Evolutionary conservation across 2,329 filamentous ascomycete species (phyloP).

Genomic region (Cercospora janseana): DNA sequence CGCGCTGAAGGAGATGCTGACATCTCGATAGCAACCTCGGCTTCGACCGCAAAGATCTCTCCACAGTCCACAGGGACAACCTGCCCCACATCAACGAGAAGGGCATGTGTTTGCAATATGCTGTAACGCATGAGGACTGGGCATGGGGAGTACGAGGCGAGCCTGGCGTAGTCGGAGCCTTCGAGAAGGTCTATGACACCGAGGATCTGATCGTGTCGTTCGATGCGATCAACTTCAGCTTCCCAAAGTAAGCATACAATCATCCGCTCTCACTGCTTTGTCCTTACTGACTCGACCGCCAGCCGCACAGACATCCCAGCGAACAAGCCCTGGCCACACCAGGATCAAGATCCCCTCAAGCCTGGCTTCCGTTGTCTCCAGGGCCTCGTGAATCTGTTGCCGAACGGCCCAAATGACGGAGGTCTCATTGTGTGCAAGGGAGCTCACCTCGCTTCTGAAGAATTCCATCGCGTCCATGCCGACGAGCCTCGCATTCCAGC

Average conservation of each 20-base stretch:
- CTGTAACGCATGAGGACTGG: conserved; percentile 50
- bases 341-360: conserved; percentile 47
- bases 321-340: conserved; percentile 49
- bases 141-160: conserved; percentile 51
- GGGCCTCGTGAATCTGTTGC: conserved; percentile 50
- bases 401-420: conserved; percentile 40
- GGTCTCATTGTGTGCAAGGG: conserved; percentile 40
- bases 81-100: conserved; percentile 48
- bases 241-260: conserved; percentile 34
- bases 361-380: conserved; percentile 53
- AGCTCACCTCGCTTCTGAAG: conserved; percentile 34
- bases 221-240: conserved; percentile 49
- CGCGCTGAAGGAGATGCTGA: too few relatives aligned
- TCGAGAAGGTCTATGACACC: conserved; percentile 49
- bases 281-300: neutral
- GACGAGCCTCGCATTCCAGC: conserved; percentile 35
- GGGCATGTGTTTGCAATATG: conserved; percentile 51
- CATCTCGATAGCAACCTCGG: conserved; percentile 36
- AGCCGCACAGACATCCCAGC: conserved; percentile 40
- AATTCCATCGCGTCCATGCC: conserved; percentile 36
- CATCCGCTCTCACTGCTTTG: neutral
- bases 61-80: conserved; percentile 38
- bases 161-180: conserved; percentile 48
- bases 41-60: conserved; percentile 39
- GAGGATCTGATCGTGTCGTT: conserved; percentile 52